Evolutionary conservation across 352 stramenopile species (phyloP).

Genomic region (Phytophthora ohioensis): DNA sequence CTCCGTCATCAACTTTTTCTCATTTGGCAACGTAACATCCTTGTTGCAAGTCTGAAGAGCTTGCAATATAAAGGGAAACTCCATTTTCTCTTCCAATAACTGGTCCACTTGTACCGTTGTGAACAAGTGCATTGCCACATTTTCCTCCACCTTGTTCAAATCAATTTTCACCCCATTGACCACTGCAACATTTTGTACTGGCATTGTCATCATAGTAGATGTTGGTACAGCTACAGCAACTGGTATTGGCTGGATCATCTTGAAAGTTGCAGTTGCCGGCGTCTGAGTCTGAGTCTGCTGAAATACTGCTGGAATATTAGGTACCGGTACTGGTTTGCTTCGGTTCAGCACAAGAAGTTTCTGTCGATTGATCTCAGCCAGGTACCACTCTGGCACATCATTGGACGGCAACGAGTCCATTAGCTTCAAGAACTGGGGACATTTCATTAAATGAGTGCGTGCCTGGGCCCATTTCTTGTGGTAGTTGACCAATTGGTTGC

Average conservation of each 20-base stretch:
- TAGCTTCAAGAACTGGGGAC: conserved; percentile 50
- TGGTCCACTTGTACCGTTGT: conserved; percentile 29
- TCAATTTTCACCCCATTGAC: conserved; percentile 8
- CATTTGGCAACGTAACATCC: conserved; percentile 12
- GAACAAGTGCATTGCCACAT: conserved; percentile 50
- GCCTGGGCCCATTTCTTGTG: conserved; percentile 75
- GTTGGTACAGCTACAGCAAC: conserved; percentile 9
- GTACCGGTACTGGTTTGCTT: background rate
- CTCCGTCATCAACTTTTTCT: conserved; percentile 40
- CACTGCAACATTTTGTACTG: conserved; percentile 5
- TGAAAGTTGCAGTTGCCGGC: conserved; percentile 10
- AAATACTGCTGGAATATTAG: conserved; percentile 10
- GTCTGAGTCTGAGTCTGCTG: conserved; percentile 16
- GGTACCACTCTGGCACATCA: conserved; percentile 64
- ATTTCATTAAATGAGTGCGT: conserved; percentile 67
- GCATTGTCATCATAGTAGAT: background rate
- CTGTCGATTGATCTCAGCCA: conserved; percentile 49
- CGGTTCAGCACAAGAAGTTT: conserved; percentile 6
- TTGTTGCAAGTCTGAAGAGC: conserved; percentile 10
- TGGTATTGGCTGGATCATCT: conserved; percentile 29
- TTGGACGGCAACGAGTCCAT: conserved; percentile 39
- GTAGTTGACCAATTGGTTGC: conserved; percentile 47
- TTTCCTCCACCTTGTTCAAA: conserved; percentile 30
- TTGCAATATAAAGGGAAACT: conserved; percentile 28
- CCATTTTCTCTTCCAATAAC: conserved; percentile 19